Evolutionary conservation across 106 monocot genomes (phyloP).

Genomic region (Ottelia alismoides): DNA sequence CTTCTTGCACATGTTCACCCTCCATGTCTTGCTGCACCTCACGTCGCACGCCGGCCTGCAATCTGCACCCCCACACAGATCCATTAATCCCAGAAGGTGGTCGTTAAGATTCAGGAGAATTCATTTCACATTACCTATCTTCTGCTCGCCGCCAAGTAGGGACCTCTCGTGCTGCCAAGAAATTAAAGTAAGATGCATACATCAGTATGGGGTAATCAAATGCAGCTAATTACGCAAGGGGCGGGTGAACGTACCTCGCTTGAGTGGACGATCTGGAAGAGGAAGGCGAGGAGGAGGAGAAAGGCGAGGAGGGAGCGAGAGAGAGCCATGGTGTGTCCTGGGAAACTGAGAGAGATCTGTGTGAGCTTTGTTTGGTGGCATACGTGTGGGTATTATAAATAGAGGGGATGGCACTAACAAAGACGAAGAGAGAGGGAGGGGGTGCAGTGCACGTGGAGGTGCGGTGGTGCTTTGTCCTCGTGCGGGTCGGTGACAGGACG

Average conservation of each 20-base stretch:
- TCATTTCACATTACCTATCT: no score
- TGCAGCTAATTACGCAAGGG: not conserved
- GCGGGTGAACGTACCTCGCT: not conserved
- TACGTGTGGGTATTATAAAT: no score
- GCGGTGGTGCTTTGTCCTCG: no score
- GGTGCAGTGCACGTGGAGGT: no score
- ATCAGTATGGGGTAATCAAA: not conserved
- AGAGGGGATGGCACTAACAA: no score
- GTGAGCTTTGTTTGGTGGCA: no score
- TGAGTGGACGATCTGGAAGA: not conserved
- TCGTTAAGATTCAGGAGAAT: not conserved
- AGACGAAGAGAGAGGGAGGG: no score
- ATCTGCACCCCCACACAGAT: not conserved
- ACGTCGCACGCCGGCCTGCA: constrained; percentile 11
- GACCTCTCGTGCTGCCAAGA: no score
- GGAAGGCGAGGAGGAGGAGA: not conserved
- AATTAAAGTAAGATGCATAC: not conserved
- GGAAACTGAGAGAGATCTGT: no score
- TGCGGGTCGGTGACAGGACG: no score
- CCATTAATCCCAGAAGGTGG: not conserved
- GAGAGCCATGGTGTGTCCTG: constrained; percentile 13
- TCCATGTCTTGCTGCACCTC: constrained; percentile 19
- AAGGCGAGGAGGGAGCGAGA: not conserved
- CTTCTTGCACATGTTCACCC: constrained; percentile 18
- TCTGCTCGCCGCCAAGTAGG: no score